Percentiles rank a stretch among this genome's conserved stretches.
These are phyloP conservation scores for Lignosus rhinocerotis DNA, from an alignment of 1,284 basidiomycete species.

Conservation along the genomic window DNA sequence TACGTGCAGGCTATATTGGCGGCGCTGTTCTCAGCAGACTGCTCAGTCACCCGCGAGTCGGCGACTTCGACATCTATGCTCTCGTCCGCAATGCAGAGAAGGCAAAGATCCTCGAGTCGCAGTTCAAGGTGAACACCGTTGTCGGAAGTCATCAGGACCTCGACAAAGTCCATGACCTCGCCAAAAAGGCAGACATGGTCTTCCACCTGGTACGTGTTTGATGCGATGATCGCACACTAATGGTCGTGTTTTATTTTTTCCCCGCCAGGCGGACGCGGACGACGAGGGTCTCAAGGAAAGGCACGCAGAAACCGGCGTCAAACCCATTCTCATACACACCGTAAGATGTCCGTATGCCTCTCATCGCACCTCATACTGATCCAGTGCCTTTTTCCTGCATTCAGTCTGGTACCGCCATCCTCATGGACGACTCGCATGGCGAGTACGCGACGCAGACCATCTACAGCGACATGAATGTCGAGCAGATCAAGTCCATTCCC, in stretches of 20 bases:
- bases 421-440: constrained; percentile 36
- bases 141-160: constrained; percentile 25
- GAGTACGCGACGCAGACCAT: constrained; percentile 31
- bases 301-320: constrained; percentile 41
- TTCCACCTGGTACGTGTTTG: constrained; percentile 24
- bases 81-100: constrained; percentile 27
- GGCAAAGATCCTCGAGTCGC: constrained; percentile 27
- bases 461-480: constrained; percentile 39
- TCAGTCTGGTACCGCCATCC: constrained; percentile 45
- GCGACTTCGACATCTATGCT: constrained; percentile 24
- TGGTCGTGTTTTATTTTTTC: neutral
- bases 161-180: constrained; percentile 23
- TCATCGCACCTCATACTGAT: neutral
- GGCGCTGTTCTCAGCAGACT: constrained; percentile 26
- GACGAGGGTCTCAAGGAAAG: constrained; percentile 45
- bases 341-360: constrained; percentile 33
- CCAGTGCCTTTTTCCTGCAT: neutral
- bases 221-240: constrained; percentile 27
- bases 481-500: constrained; percentile 36
- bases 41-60: constrained; percentile 21
- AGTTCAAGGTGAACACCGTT: constrained; percentile 28
- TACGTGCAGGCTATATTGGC: constrained; percentile 27
- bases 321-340: constrained; percentile 51
- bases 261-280: constrained; percentile 43
- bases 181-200: constrained; percentile 27